Percentiles rank a stretch among this genome's conserved stretches.
Conservation (phyloP, 768 basidiomycete genomes). For the Suillus cothurnatus region DNA sequence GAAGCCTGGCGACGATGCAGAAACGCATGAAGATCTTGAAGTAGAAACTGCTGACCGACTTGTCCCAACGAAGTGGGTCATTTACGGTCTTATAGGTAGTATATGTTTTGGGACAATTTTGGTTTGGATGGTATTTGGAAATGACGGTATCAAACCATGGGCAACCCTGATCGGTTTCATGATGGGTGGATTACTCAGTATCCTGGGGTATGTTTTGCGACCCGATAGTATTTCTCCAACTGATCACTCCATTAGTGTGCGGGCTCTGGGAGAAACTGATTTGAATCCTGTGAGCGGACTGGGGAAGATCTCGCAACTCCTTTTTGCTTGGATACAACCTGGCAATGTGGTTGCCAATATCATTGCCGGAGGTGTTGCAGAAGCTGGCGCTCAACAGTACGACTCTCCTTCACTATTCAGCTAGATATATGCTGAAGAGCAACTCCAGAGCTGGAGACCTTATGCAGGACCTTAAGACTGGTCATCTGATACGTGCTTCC, state of each 20-base stretch:
- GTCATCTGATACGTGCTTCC: constrained; percentile 88
- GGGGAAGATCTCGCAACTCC: constrained; percentile 91
- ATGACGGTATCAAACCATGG: constrained; percentile 94
- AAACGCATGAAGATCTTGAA: constrained; percentile 54
- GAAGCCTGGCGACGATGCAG: constrained; percentile 25
- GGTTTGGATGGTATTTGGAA: constrained; percentile 88
- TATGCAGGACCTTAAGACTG: constrained; percentile 99
- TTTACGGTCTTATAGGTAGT: constrained; percentile 63
- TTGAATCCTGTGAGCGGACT: constrained; percentile 90
- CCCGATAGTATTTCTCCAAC: constrained; percentile 4
- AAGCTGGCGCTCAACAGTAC: constrained; percentile 92
- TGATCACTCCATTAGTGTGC: constrained; percentile 55
- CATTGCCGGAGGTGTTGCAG: constrained; percentile 95
- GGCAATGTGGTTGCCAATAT: constrained; percentile 98
- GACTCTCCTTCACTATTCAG: constrained; percentile 22
- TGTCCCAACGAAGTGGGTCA: constrained; percentile 80
- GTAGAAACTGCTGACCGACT: constrained; percentile 77
- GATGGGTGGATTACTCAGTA: constrained; percentile 79
- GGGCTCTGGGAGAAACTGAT: constrained; percentile 95
- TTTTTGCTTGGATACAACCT: constrained; percentile 94
- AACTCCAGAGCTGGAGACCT: constrained; percentile 83
- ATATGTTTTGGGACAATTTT: constrained; percentile 70
- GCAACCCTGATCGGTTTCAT: constrained; percentile 85
- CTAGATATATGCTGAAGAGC: constrained; percentile 9
- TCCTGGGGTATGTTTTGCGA: constrained; percentile 70